Evolutionary conservation across 768 basidiomycete species (phyloP).

Genomic region (Calocera cornea): DNA sequence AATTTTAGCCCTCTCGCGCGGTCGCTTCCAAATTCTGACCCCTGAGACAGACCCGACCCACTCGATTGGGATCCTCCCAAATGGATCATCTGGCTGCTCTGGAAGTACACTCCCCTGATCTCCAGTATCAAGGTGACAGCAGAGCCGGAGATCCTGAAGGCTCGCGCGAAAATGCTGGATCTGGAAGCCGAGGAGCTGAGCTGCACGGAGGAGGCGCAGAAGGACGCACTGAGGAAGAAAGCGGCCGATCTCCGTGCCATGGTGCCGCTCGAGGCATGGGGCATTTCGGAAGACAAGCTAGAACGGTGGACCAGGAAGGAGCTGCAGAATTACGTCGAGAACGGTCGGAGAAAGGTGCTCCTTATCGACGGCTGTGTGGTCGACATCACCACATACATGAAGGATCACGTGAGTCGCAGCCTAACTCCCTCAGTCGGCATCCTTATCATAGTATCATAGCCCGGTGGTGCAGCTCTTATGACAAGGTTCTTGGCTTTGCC

Average conservation of each 20-base stretch:
- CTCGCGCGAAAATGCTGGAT: conserved; percentile 20
- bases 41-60: conserved; percentile 28
- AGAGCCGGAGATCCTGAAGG: conserved; percentile 19
- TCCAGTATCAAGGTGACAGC: conserved; percentile 21
- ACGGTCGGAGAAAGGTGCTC: conserved; percentile 27
- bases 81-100: conserved; percentile 51
- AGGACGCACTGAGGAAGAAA: conserved; percentile 13
- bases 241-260: conserved; percentile 12
- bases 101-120: conserved; percentile 25
- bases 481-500: conserved; percentile 34
- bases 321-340: conserved; percentile 9
- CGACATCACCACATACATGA: conserved; percentile 47
- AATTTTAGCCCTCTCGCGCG: conserved; percentile 19
- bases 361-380: conserved; percentile 47
- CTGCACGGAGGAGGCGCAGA: conserved; percentile 12
- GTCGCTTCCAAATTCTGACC: not conserved
- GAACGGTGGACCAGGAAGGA: conserved; percentile 17
- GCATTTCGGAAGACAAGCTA: conserved; percentile 14
- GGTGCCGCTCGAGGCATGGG: conserved; percentile 13
- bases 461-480: conserved; percentile 45
- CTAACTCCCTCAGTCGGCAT: not conserved
- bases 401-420: conserved; percentile 59
- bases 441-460: conserved; percentile 28
- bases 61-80: conserved; percentile 71
- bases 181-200: conserved; percentile 16